Evolutionary conservation across 495 filamentous ascomycete species (phyloP).

Genomic region (Chlorociboria aeruginascens): DNA sequence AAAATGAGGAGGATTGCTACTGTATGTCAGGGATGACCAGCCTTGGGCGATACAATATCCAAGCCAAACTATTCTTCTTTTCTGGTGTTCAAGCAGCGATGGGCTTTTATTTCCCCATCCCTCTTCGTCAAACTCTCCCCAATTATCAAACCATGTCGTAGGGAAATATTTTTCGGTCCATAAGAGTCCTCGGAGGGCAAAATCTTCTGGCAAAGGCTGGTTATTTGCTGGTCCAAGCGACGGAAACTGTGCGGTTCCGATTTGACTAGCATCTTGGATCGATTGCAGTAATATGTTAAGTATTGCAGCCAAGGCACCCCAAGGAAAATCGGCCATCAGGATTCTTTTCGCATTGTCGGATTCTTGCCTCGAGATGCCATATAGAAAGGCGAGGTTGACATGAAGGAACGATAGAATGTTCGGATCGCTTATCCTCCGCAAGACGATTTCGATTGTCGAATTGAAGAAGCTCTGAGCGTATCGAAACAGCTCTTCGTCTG

Average conservation of each 20-base stretch:
- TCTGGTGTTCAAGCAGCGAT: constrained; percentile 50
- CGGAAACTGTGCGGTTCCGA: constrained; percentile 36
- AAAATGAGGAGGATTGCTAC: background rate
- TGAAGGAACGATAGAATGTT: constrained; percentile 19
- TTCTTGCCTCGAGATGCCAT: constrained; percentile 3
- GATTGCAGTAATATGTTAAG: constrained; percentile 23
- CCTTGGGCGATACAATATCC: constrained; percentile 35
- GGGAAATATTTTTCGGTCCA: constrained; percentile 65
- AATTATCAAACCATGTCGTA: constrained; percentile 51
- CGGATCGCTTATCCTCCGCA: constrained; percentile 14
- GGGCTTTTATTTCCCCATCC: constrained; percentile 59
- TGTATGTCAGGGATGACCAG: constrained; percentile 3
- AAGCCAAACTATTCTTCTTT: constrained; percentile 66
- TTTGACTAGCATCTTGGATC: constrained; percentile 8
- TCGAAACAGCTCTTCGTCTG: constrained; percentile 1
- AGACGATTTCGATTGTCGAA: constrained; percentile 4
- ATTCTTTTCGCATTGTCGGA: constrained; percentile 7
- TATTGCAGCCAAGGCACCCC: constrained; percentile 9
- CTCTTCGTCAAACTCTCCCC: constrained; percentile 64
- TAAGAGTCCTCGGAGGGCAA: constrained; percentile 59
- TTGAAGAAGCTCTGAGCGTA: constrained; percentile 18
- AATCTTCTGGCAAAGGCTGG: constrained; percentile 77
- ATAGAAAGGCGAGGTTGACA: constrained; percentile 18
- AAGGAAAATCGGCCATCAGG: constrained; percentile 11
- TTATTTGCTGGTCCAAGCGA: constrained; percentile 42